These are phyloP conservation scores for Serendipita indica DNA, from an alignment of 768 basidiomycete genomes.

Conservation along the genomic window DNA sequence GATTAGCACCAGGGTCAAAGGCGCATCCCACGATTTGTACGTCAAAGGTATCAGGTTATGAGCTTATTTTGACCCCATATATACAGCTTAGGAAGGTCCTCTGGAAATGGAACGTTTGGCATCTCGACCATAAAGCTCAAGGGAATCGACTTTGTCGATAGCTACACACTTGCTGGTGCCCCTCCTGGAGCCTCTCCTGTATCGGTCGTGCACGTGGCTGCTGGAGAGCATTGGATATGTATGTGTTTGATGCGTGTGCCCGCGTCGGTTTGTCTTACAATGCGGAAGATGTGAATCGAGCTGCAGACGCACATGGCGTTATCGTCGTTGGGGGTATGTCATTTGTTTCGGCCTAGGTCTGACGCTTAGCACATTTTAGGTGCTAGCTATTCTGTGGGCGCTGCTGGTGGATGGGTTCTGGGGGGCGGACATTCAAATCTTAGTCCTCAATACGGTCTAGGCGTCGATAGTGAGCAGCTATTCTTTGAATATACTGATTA, in stretches of 20 bases:
- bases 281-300: conserved; percentile 32
- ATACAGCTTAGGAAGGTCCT: conserved; percentile 13
- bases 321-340: conserved; percentile 34
- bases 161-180: conserved; percentile 24
- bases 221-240: conserved; percentile 14
- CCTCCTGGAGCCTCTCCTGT: conserved; percentile 15
- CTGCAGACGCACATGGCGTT: conserved; percentile 25
- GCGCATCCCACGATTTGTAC: conserved; percentile 25
- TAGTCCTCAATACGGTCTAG: conserved; percentile 29
- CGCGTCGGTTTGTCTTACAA: conserved; percentile 33
- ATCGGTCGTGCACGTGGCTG: not conserved
- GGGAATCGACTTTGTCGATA: conserved; percentile 16
- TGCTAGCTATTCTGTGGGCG: conserved; percentile 29
- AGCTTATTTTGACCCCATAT: conserved; percentile 25
- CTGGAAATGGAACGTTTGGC: conserved; percentile 16
- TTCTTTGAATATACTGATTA: not conserved
- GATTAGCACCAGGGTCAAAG: conserved; percentile 10
- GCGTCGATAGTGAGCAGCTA: conserved; percentile 14
- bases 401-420: conserved; percentile 34
- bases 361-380: too few species aligned
- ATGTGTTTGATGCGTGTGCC: too few species aligned
- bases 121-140: conserved; percentile 15
- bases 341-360: too few species aligned
- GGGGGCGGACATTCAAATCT: conserved; percentile 35
- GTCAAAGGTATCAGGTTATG: too few species aligned